These are phyloP conservation scores for Mycena filopes DNA, from an alignment of 768 basidiomycete genomes.

Conservation along the genomic window DNA sequence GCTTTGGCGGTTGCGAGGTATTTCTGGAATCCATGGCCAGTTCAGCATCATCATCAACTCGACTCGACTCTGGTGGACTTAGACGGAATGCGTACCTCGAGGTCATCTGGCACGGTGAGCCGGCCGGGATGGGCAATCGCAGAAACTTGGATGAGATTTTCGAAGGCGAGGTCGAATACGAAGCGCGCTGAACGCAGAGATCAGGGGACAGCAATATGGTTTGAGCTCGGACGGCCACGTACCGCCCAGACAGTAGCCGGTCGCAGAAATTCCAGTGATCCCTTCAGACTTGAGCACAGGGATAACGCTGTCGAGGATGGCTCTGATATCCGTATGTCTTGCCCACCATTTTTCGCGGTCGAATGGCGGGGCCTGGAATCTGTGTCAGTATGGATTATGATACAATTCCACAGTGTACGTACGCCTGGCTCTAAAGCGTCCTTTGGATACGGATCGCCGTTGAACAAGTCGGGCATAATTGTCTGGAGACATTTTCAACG, in stretches of 20 bases:
- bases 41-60: no score
- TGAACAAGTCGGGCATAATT: constrained; percentile 29
- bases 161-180: constrained; percentile 43
- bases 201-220: no score
- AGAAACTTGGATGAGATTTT: constrained; percentile 38
- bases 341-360: no score
- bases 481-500: constrained; percentile 21
- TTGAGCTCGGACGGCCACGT: background rate
- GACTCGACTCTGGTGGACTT: no score
- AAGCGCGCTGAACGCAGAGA: constrained; percentile 34
- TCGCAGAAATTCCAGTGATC: constrained; percentile 51
- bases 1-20: constrained; percentile 2
- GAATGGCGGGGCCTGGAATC: no score
- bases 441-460: constrained; percentile 29
- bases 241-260: constrained; percentile 57
- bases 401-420: no score
- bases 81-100: constrained; percentile 42
- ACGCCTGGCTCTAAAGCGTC: background rate
- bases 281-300: constrained; percentile 11
- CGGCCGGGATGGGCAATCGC: constrained; percentile 46
- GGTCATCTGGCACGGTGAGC: constrained; percentile 44
- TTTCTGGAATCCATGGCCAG: background rate
- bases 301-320: constrained; percentile 48
- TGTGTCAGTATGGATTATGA: no score
- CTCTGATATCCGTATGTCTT: no score